Conservation (phyloP, 140 eudicot species). For the Erigeron philadelphicus region DNA sequence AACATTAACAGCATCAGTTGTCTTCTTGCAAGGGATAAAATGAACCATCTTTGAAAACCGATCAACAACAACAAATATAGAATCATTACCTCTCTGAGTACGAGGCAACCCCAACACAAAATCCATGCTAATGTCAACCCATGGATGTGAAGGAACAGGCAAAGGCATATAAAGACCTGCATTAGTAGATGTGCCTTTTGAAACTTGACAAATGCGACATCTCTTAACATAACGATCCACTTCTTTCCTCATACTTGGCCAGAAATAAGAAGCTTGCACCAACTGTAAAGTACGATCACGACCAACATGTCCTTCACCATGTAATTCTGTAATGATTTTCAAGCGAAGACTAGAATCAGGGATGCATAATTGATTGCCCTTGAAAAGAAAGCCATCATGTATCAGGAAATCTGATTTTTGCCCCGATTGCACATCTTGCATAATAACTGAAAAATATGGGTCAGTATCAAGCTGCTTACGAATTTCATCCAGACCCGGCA, state of each 20-base stretch:
- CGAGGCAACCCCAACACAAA: no score
- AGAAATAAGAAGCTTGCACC: no score
- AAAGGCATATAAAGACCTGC: background rate
- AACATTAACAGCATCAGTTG: no score
- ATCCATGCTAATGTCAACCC: no score
- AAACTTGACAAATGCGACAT: background rate
- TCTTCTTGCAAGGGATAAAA: no score
- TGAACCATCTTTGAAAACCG: no score
- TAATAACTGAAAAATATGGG: background rate
- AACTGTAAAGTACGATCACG: background rate
- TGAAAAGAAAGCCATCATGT: background rate
- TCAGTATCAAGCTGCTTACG: background rate
- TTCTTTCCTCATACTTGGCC: background rate
- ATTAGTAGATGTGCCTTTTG: background rate
- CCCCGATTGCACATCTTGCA: background rate
- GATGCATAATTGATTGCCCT: background rate
- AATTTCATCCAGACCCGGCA: background rate
- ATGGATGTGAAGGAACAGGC: no score
- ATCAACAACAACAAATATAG: no score
- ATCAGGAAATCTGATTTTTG: background rate
- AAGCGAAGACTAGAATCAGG: background rate
- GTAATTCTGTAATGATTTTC: background rate
- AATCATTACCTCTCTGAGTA: no score
- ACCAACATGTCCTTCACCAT: background rate
- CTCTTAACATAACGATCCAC: background rate